Evolutionary conservation across 306 rosid species (phyloP).

Genomic region (Biancaea sappan): DNA sequence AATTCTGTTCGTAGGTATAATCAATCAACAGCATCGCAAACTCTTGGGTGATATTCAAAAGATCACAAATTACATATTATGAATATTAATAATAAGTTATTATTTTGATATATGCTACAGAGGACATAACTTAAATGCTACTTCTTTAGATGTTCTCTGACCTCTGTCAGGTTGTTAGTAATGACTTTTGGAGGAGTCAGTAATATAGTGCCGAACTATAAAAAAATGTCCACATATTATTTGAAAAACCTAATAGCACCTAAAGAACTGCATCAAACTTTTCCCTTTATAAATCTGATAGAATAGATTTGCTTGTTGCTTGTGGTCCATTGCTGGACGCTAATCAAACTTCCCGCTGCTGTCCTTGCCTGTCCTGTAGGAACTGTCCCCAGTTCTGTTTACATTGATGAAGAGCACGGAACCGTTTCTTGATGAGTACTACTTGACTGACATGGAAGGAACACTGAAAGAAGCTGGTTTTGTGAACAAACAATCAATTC

Average conservation of each 20-base stretch:
- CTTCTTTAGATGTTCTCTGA: neutral
- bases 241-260: neutral
- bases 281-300: no score
- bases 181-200: no score
- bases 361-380: slow-evolving; percentile 39
- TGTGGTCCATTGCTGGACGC: slow-evolving; percentile 4
- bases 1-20: neutral
- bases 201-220: no score
- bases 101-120: neutral
- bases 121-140: neutral
- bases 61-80: neutral
- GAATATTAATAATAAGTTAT: neutral
- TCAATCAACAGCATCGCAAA: neutral
- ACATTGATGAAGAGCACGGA: slow-evolving; percentile 71
- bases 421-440: slow-evolving; percentile 68
- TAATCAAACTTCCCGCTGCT: slow-evolving; percentile 11
- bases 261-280: neutral
- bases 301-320: slow-evolving; percentile 6
- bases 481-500: slow-evolving; percentile 50
- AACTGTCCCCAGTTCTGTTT: slow-evolving; percentile 58
- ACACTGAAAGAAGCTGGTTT: slow-evolving; percentile 57
- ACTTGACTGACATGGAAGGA: slow-evolving; percentile 58
- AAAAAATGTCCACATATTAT: no score
- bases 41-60: neutral
- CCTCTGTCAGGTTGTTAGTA: neutral